Percentiles rank a stretch among this genome's conserved stretches.
Evolutionary conservation across 805 yeast species (phyloP).

Genomic region (Candida nonsorbophila): DNA sequence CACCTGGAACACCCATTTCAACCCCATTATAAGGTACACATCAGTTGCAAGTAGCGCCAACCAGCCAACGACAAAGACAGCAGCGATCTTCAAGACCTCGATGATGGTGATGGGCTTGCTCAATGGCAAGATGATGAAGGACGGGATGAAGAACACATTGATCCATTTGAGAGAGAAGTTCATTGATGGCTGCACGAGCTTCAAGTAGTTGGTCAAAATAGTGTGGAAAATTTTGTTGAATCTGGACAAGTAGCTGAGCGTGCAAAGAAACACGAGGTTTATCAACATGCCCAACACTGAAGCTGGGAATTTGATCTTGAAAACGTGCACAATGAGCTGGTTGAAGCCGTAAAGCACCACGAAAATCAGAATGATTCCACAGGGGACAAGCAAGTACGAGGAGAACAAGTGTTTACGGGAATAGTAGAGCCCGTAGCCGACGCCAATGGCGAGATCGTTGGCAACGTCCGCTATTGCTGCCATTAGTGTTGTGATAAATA

Average conservation of each 20-base stretch:
- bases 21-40: slow-evolving; percentile 30
- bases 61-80: slow-evolving; percentile 65
- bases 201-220: slow-evolving; percentile 24
- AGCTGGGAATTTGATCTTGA: slow-evolving; percentile 56
- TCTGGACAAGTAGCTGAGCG: slow-evolving; percentile 21
- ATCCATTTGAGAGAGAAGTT: slow-evolving; percentile 74
- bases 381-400: slow-evolving; percentile 43
- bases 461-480: too few species aligned
- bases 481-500: too few species aligned
- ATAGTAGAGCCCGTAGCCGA: slow-evolving; percentile 26
- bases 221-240: slow-evolving; percentile 11
- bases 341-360: slow-evolving; percentile 50
- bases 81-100: slow-evolving; percentile 71
- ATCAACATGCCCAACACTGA: slow-evolving; percentile 69
- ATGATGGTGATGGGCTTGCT: slow-evolving; percentile 59
- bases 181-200: slow-evolving; percentile 52
- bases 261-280: slow-evolving; percentile 42
- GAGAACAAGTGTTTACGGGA: slow-evolving; percentile 30
- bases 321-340: slow-evolving; percentile 36
- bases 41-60: slow-evolving; percentile 41
- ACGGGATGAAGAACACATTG: slow-evolving; percentile 72
- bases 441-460: slow-evolving; percentile 13
- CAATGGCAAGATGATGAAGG: slow-evolving; percentile 67
- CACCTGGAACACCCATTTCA: slow-evolving; percentile 18
- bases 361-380: slow-evolving; percentile 43